phyloP scores from a whole-genome alignment of 106 monocot genomes.

The Dendrobium catenatum region DNA sequence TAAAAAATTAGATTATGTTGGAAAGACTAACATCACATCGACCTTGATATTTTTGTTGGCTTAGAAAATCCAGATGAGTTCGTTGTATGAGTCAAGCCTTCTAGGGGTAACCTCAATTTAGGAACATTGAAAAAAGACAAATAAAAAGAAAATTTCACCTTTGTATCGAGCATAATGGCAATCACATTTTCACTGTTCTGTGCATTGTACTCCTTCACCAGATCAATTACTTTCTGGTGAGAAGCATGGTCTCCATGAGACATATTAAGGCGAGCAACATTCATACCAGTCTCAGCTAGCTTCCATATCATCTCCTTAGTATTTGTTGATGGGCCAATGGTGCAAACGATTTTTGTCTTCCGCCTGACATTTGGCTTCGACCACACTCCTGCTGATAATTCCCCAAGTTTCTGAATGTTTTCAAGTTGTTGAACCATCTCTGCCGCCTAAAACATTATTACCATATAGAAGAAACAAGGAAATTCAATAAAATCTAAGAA shows the following conservation, averaged over 20 bases:
- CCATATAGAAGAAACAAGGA: not conserved
- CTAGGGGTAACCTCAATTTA: not conserved
- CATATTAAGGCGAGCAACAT: conserved; percentile 96
- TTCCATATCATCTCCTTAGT: conserved; percentile 99
- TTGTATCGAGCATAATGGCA: conserved; percentile 97
- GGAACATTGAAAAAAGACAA: not conserved
- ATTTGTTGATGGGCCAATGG: conserved; percentile 92
- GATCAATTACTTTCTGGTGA: conserved; percentile 96
- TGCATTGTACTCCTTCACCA: conserved; percentile 95
- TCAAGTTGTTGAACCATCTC: conserved; percentile 51
- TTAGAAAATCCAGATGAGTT: not conserved
- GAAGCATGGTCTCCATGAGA: conserved; percentile 99
- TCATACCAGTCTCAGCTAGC: conserved; percentile 97
- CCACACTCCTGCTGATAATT: conserved; percentile 44
- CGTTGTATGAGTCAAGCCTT: not conserved
- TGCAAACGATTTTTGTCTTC: conserved; percentile 98
- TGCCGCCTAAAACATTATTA: conserved; percentile 39
- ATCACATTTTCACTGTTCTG: conserved; percentile 78
- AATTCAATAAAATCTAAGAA: not conserved
- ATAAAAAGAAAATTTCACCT: conserved; percentile 33
- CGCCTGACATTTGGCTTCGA: conserved; percentile 71
- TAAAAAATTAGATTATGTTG: not conserved
- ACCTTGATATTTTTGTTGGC: not conserved
- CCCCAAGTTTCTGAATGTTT: conserved; percentile 56
- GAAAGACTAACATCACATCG: not conserved